phyloP scores from a whole-genome alignment of 1,284 basidiomycete genomes.

The Cronartium quercuum region DNA sequence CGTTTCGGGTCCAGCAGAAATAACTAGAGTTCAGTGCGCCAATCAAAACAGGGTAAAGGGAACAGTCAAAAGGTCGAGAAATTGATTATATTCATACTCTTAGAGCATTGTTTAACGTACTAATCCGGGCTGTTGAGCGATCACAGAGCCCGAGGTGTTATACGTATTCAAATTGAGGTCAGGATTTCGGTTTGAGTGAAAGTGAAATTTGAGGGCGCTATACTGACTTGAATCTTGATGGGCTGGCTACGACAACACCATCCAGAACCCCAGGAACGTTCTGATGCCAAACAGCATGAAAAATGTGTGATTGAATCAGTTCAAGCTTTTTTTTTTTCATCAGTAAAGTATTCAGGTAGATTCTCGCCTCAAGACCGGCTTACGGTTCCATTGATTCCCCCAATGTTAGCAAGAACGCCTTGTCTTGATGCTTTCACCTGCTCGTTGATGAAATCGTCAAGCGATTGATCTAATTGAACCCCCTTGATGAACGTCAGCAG shows the following conservation, averaged over 20 bases:
- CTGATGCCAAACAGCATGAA: neutral
- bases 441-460: neutral
- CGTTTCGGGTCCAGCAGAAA: neutral
- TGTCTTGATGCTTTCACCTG: neutral
- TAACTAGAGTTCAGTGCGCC: neutral
- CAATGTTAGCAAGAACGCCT: neutral
- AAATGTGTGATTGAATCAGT: slow-evolving; percentile 49
- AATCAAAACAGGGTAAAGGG: neutral
- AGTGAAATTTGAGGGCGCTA: neutral
- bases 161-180: neutral
- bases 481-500: neutral
- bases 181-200: neutral
- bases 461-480: neutral
- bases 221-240: neutral
- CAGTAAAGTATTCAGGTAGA: slow-evolving; percentile 48
- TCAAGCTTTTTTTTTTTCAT: slow-evolving; percentile 50
- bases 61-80: neutral
- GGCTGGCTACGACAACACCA: neutral
- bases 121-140: neutral
- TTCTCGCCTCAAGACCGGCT: neutral
- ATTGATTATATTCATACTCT: neutral
- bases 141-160: neutral
- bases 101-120: neutral
- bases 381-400: neutral
- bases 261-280: neutral